These are phyloP conservation scores for Zygosaccharomyces rouxii DNA, from an alignment of 805 yeast species.

Conservation along the genomic window DNA sequence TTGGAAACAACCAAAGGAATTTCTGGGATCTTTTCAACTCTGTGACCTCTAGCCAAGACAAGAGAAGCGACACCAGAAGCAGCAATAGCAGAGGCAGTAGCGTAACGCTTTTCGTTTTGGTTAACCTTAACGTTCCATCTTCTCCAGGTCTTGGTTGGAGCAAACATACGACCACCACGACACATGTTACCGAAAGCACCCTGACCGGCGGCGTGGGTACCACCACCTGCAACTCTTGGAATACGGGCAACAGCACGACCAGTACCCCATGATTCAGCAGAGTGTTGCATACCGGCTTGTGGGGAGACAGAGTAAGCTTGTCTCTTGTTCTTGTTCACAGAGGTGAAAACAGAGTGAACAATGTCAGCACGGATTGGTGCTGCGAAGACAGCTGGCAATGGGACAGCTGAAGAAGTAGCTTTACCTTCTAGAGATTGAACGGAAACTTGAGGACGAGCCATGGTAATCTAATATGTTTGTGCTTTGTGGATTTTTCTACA, in stretches of 20 bases:
- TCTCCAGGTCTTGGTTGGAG: slow-evolving; percentile 99
- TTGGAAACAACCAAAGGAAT: slow-evolving; percentile 95
- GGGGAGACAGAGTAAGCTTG: slow-evolving; percentile 99
- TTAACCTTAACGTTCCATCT: slow-evolving; percentile 99
- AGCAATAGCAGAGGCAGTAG: slow-evolving; percentile 99
- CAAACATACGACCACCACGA: slow-evolving; percentile 99
- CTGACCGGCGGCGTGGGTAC: slow-evolving; percentile 99
- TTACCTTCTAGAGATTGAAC: slow-evolving; percentile 87
- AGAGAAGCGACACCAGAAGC: slow-evolving; percentile 98
- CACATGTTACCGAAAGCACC: slow-evolving; percentile 99
- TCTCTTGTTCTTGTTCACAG: slow-evolving; percentile 99
- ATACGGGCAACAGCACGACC: slow-evolving; percentile 99
- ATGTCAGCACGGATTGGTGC: slow-evolving; percentile 99
- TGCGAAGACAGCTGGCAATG: slow-evolving; percentile 97
- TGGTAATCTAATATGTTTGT: slow-evolving; percentile 39
- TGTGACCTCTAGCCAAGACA: slow-evolving; percentile 99
- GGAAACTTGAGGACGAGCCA: slow-evolving; percentile 93
- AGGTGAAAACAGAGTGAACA: slow-evolving; percentile 97
- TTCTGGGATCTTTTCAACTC: slow-evolving; percentile 96
- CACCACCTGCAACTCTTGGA: slow-evolving; percentile 99
- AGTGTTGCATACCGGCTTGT: slow-evolving; percentile 99
- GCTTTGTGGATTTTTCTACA: slow-evolving; percentile 8
- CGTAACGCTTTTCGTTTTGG: slow-evolving; percentile 99
- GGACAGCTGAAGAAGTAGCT: slow-evolving; percentile 75
- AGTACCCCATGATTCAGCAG: slow-evolving; percentile 99